Base-by-base conservation (phyloP, 257 asterid species). In the Solanum medicagineum region DNA sequence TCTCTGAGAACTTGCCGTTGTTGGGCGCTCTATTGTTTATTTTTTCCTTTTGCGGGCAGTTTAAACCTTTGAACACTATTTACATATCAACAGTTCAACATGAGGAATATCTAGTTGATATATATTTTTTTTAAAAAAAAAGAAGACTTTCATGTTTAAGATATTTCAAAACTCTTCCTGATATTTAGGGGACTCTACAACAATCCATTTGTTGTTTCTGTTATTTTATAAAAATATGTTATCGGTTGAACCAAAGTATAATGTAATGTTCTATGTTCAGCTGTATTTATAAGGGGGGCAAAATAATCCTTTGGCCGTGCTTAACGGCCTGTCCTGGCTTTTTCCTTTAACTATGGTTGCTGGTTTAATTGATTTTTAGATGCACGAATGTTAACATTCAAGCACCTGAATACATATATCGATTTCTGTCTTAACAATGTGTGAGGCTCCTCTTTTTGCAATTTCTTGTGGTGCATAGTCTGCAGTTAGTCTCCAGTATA, bases 21-120 rank as follows among this genome's bases (percentile, higher is more conserved):
- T 88, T 93, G 2, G 98, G 99, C n/a, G 98, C 96, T n/a, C 88
- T 97, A 63, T 90, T 95, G 85, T 95, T 95, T 88, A 3, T 49
- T 8, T 73, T 22, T 15, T 51, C 26, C 47, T 53, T 77, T 79
- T 9, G 29, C 59, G 45, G 81, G 36, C 29, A 83, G 32, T 62
- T 40, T 49, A 32, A 66, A 29, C 29, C 4, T 83, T 83, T 12
- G 36, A 47, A 56, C 42, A 26, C 57, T 63, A 68, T 32, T 83
- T 51, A 1, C 3, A 53, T 53, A 16, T 79, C 65, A 53, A 53
- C 83, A 79, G 1, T 29, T 47, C 65, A 17, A 26, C 44, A 26
- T 10, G 60, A 83, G 85, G 29, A 83, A 68, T 11, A 47, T 83
- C 5, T 83, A 66, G 66, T 51, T 68, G 80, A 51, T 47, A 12